Base-by-base conservation (phyloP, 176 grass and related monocot genomes). In the Oryza australiensis region DNA sequence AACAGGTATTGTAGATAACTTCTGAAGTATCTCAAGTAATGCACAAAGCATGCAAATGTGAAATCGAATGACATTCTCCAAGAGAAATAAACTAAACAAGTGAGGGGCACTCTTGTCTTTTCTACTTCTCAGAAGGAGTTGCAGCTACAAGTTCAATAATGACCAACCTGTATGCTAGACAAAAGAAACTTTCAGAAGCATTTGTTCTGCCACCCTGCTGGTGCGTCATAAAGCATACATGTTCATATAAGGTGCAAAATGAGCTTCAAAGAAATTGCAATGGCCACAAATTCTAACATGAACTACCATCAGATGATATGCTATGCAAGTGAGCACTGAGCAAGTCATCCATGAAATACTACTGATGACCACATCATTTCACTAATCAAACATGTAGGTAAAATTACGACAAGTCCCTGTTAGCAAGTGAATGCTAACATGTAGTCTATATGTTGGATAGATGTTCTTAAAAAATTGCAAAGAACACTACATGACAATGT, bases 281-380 rank as follows among this genome's bases (percentile, higher is more conserved):
- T 62, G 11, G 30, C 26, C 28, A 53, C 24, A 51, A 37, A 69
- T 12, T 79, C 49, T 68, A 68, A 68, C 15, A 79, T 26, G 22
- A 69, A 42, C 9, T 59, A 59, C 33, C 62, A 81, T 81, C 79
- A 81, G 67, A 70, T 49, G 79, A 81, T 29, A 80, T 38, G 9
- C 16, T 28, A 81, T 14, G 33, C 33, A 71, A 60, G 66, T 71
- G 46, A 70, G 46, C 51, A 72, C 67, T 71, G n/a, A 69, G 64
- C 48, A 62, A 40, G 68, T 7, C 46, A 70, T 45, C 23, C 80
- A 82, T 75, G 27, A 12, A 73, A 24, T 68, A 45, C 37, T n/a
- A 55, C 49, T 53, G 46, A 70, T 11, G 9, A 70, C 29, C 29
- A 57, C 32, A 40, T 60, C 13, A 59, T 41, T 28, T 41, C 68